A percentile compares a stretch with the other conserved stretches of the same genome.
These are phyloP conservation scores for Leucosporidium scottii DNA, from an alignment of 768 basidiomycete genomes.

Conservation along the genomic window DNA sequence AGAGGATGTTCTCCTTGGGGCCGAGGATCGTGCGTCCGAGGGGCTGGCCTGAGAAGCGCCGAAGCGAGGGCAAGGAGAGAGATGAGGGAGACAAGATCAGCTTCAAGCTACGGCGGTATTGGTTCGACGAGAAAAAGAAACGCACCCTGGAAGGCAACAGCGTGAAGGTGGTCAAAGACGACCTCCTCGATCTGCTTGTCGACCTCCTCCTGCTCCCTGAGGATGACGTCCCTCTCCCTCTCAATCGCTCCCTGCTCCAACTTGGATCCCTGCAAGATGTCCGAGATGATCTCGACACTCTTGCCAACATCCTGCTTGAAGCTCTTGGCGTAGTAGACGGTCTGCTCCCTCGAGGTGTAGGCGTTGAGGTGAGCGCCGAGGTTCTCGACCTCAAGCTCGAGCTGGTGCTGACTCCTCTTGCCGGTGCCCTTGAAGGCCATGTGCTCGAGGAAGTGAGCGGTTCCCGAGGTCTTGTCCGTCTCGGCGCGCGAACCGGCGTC, in stretches of 20 bases:
- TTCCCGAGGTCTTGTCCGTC: constrained; percentile 88
- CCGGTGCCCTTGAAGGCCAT: constrained; percentile 98
- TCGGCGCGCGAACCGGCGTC: constrained; percentile 97
- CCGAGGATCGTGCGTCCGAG: constrained; percentile 96
- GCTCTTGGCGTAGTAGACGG: constrained; percentile 97
- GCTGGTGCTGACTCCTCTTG: constrained; percentile 73
- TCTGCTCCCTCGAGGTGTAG: constrained; percentile 97
- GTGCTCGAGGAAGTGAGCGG: constrained; percentile 97
- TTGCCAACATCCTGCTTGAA: constrained; percentile 89
- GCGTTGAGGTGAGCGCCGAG: constrained; percentile 95
- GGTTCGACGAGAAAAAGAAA: constrained; percentile 24
- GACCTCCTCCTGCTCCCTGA: constrained; percentile 97
- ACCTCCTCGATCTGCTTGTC: constrained; percentile 98
- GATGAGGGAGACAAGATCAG: not conserved
- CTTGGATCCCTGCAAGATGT: constrained; percentile 95
- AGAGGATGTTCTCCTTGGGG: constrained; percentile 89
- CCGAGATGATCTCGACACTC: constrained; percentile 93
- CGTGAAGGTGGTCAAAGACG: constrained; percentile 94
- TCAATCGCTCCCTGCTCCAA: constrained; percentile 80
- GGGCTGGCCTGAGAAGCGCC: constrained; percentile 62
- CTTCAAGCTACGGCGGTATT: not conserved
- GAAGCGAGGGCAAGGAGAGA: not conserved
- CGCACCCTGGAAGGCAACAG: constrained; percentile 91
- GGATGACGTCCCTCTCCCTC: constrained; percentile 89
- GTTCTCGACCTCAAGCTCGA: constrained; percentile 97